These are phyloP conservation scores for Pelargonium myrrhifolium DNA, from an alignment of 441 rosid genomes.

Conservation along the genomic window DNA sequence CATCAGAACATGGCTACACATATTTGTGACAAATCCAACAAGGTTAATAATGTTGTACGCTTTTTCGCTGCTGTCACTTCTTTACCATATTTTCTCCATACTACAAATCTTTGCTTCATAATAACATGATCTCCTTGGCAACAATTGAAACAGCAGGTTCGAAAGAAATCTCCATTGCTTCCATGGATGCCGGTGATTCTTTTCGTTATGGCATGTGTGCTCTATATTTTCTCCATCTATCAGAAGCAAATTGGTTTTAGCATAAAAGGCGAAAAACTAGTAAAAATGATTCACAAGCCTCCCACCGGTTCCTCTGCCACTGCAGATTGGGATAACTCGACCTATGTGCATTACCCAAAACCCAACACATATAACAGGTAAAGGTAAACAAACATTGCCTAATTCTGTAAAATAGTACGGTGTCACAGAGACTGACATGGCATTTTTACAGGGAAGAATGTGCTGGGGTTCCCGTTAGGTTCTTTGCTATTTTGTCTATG, in stretches of 20 bases:
- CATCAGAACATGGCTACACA: not conserved
- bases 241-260: conserved; percentile 29
- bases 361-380: conserved; percentile 42
- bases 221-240: conserved; percentile 38
- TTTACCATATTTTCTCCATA: not conserved
- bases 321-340: conserved; percentile 18
- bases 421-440: not conserved
- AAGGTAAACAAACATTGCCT: conserved; percentile 23
- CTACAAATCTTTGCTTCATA: not conserved
- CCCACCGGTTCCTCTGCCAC: conserved; percentile 8
- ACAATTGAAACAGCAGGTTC: conserved; percentile 17
- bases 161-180: conserved; percentile 35
- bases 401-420: not conserved
- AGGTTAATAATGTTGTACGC: not conserved
- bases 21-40: not conserved
- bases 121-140: not conserved
- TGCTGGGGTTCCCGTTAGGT: conserved; percentile 39
- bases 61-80: not conserved
- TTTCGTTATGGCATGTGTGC: conserved; percentile 38
- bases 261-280: conserved; percentile 8
- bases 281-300: conserved; percentile 18
- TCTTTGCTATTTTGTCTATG: conserved; percentile 50
- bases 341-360: conserved; percentile 36
- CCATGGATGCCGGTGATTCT: conserved; percentile 30
- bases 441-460: conserved; percentile 34